Percentiles rank a stretch among this genome's conserved stretches.
phyloP scores from a whole-genome alignment of 345 rosid genomes.

The Citrus glauca region DNA sequence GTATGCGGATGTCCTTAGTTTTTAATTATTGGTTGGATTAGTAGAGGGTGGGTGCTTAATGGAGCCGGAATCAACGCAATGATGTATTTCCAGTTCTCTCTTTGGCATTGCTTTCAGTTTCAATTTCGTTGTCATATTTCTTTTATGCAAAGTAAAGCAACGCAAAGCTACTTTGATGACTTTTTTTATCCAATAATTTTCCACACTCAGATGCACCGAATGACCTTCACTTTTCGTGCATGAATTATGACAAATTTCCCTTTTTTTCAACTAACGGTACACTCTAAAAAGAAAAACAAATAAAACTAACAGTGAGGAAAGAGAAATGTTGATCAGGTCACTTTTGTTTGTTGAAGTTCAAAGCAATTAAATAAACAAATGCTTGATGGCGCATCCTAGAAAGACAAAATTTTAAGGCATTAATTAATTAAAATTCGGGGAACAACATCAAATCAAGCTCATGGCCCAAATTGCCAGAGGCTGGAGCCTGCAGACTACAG shows the following conservation, averaged over 20 bases:
- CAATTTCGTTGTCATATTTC: slow-evolving; percentile 30
- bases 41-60: slow-evolving; percentile 34
- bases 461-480: too few relatives aligned
- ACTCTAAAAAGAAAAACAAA: not conserved
- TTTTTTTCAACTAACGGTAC: not conserved
- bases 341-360: not conserved
- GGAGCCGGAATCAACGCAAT: slow-evolving; percentile 25
- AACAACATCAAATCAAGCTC: too few relatives aligned
- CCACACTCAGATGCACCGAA: not conserved
- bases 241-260: not conserved
- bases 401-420: not conserved
- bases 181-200: not conserved
- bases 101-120: slow-evolving; percentile 41
- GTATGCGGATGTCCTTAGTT: not conserved
- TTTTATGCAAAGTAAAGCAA: slow-evolving; percentile 22
- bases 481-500: too few relatives aligned
- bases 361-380: not conserved
- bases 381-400: not conserved
- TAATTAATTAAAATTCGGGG: too few relatives aligned
- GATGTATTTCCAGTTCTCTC: slow-evolving; percentile 9
- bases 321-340: not conserved
- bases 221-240: not conserved
- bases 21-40: not conserved
- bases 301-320: not conserved
- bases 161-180: not conserved